These are phyloP conservation scores for Gamarada debralockiae DNA, from an alignment of 495 filamentous ascomycete genomes.

Conservation along the genomic window DNA sequence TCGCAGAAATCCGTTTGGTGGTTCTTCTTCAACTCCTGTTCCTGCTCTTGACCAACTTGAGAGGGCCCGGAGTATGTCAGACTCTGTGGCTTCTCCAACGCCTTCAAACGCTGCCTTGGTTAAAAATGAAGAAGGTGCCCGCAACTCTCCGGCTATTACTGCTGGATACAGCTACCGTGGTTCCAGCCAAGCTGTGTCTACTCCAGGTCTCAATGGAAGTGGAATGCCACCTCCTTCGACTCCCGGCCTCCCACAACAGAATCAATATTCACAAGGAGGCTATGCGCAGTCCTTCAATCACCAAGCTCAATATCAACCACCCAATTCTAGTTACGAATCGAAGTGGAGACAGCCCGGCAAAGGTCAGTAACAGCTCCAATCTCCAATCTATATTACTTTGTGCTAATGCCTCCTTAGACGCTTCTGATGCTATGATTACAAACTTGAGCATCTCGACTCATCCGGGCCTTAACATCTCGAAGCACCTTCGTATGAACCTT, in stretches of 20 bases:
- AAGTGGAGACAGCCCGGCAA: slow-evolving; percentile 45
- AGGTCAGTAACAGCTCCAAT: slow-evolving; percentile 37
- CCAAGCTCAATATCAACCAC: slow-evolving; percentile 13
- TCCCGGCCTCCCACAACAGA: slow-evolving; percentile 32
- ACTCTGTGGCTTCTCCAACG: slow-evolving; percentile 42
- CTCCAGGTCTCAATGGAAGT: slow-evolving; percentile 27
- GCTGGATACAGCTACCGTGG: slow-evolving; percentile 14
- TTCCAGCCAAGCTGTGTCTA: slow-evolving; percentile 24
- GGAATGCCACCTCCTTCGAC: slow-evolving; percentile 39
- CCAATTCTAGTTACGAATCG: slow-evolving; percentile 24
- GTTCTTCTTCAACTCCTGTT: slow-evolving; percentile 22
- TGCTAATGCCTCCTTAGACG: slow-evolving; percentile 28
- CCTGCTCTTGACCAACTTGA: slow-evolving; percentile 27
- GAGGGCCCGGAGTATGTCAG: slow-evolving; percentile 40
- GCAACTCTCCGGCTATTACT: slow-evolving; percentile 26
- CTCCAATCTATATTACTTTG: slow-evolving; percentile 12
- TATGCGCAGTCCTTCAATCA: slow-evolving; percentile 24
- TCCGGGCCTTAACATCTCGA: slow-evolving; percentile 51
- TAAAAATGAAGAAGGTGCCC: slow-evolving; percentile 39
- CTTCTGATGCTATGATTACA: slow-evolving; percentile 57
- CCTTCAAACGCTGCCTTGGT: slow-evolving; percentile 36
- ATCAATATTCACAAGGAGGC: slow-evolving; percentile 12
- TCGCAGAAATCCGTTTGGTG: slow-evolving; percentile 24
- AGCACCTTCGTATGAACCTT: slow-evolving; percentile 52
- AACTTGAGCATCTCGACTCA: slow-evolving; percentile 65